phyloP scores from a whole-genome alignment of 1,284 basidiomycete genomes.

The Ceratobasidium sp. region DNA sequence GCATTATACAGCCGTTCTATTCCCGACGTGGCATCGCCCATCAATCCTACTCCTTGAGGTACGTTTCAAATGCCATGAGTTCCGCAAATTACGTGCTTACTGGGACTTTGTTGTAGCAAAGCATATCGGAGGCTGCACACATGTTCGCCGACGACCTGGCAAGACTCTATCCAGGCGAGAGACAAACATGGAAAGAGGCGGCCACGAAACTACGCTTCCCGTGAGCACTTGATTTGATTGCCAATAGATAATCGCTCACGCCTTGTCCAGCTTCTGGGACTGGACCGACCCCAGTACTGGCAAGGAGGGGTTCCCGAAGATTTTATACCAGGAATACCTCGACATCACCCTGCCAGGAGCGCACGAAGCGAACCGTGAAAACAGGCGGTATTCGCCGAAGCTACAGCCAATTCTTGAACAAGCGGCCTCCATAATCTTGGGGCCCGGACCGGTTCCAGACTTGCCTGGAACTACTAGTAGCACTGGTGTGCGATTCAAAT shows the following conservation, averaged over 20 bases:
- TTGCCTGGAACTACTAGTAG: too few relatives aligned
- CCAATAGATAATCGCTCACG: not conserved
- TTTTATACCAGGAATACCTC: not conserved
- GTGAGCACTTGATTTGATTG: not conserved
- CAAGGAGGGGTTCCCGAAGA: slow-evolving; percentile 18
- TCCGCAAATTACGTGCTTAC: not conserved
- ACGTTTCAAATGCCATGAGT: not conserved
- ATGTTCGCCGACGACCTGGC: slow-evolving; percentile 28
- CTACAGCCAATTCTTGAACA: too few relatives aligned
- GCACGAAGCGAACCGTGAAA: not conserved
- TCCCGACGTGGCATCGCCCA: slow-evolving; percentile 38
- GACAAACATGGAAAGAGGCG: slow-evolving; percentile 29
- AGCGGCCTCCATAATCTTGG: too few relatives aligned
- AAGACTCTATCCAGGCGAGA: not conserved
- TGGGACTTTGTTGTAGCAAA: slow-evolving; percentile 18
- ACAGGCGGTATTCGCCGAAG: slow-evolving; percentile 5
- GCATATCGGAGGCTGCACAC: slow-evolving; percentile 20
- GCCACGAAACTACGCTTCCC: slow-evolving; percentile 38
- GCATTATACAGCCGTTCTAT: slow-evolving; percentile 2
- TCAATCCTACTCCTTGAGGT: slow-evolving; percentile 36
- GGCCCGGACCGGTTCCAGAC: too few relatives aligned
- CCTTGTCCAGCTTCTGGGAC: slow-evolving; percentile 36
- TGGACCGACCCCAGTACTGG: slow-evolving; percentile 27
- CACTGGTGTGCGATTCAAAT: not conserved
- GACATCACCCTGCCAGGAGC: not conserved